phyloP scores from a whole-genome alignment of 805 yeast genomes.

The Yarrowia divulgata region DNA sequence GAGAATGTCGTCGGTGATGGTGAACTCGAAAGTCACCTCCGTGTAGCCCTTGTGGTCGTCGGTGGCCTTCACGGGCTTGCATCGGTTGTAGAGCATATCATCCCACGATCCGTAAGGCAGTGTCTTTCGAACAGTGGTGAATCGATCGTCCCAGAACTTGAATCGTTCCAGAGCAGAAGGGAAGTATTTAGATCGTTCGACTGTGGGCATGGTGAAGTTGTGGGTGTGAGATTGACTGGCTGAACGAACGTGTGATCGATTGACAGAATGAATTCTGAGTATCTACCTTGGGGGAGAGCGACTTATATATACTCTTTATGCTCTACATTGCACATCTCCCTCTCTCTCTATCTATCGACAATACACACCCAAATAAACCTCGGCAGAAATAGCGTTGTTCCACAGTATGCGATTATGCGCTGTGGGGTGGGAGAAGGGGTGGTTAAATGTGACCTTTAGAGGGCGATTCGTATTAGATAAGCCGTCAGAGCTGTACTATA shows the following conservation, averaged over 20 bases:
- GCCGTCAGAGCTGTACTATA: too few relatives aligned
- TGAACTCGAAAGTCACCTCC: constrained; percentile 35
- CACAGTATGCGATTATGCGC: constrained; percentile 1
- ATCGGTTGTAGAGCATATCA: constrained; percentile 27
- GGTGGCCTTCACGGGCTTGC: constrained; percentile 18
- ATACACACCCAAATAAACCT: not conserved
- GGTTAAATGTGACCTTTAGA: too few relatives aligned
- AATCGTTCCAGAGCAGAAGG: constrained; percentile 38
- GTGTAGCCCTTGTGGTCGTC: constrained; percentile 37
- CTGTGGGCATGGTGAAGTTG: constrained; percentile 1
- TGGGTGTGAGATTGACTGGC: too few relatives aligned
- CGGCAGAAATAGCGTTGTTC: constrained; percentile 12
- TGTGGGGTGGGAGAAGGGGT: constrained; percentile 3
- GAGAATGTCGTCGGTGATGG: constrained; percentile 35
- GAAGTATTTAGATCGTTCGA: constrained; percentile 28
- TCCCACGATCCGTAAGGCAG: constrained; percentile 38
- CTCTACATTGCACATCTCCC: constrained; percentile 11
- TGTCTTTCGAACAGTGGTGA: constrained; percentile 9
- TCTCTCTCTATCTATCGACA: constrained; percentile 3
- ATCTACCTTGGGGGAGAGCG: not conserved
- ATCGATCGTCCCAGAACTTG: constrained; percentile 38
- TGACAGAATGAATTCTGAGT: too few relatives aligned
- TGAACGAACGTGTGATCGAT: too few relatives aligned
- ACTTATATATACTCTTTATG: not conserved
- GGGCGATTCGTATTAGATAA: too few relatives aligned